Conservation (phyloP, 1,139 yeast genomes). For the Suhomyces bokatorum region DNA sequence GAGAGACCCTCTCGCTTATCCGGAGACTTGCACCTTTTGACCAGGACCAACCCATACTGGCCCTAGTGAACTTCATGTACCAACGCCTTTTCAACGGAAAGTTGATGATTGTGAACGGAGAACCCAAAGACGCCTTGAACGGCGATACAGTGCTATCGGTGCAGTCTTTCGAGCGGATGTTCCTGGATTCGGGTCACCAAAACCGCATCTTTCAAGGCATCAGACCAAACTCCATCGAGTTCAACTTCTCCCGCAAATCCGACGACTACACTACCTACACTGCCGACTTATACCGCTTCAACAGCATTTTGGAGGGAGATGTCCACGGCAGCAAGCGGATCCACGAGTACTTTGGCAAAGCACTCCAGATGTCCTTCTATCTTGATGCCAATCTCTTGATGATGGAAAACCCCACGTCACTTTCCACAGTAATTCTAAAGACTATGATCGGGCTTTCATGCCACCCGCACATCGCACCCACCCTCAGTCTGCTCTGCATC, state of each 20-base stretch:
- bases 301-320: slow-evolving; percentile 21
- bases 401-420: slow-evolving; percentile 31
- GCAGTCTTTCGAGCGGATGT: slow-evolving; percentile 18
- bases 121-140: not conserved
- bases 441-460: slow-evolving; percentile 26
- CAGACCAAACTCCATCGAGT: slow-evolving; percentile 29
- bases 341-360: slow-evolving; percentile 20
- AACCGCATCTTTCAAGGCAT: slow-evolving; percentile 20
- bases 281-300: slow-evolving; percentile 26
- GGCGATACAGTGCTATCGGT: slow-evolving; percentile 19
- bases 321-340: slow-evolving; percentile 4
- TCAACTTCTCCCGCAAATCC: slow-evolving; percentile 29
- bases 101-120: slow-evolving; percentile 12
- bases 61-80: slow-evolving; percentile 9
- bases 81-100: slow-evolving; percentile 15
- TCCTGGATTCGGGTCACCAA: slow-evolving; percentile 15
- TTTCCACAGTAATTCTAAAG: slow-evolving; percentile 30
- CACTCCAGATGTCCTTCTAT: slow-evolving; percentile 26
- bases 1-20: slow-evolving; percentile 24
- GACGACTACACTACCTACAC: slow-evolving; percentile 33
- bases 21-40: slow-evolving; percentile 1
- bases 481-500: slow-evolving; percentile 28
- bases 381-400: slow-evolving; percentile 31
- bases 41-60: not conserved
- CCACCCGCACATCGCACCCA: slow-evolving; percentile 20